phyloP scores from a whole-genome alignment of 2,329 filamentous ascomycete species.

The Colletotrichum musicola region DNA sequence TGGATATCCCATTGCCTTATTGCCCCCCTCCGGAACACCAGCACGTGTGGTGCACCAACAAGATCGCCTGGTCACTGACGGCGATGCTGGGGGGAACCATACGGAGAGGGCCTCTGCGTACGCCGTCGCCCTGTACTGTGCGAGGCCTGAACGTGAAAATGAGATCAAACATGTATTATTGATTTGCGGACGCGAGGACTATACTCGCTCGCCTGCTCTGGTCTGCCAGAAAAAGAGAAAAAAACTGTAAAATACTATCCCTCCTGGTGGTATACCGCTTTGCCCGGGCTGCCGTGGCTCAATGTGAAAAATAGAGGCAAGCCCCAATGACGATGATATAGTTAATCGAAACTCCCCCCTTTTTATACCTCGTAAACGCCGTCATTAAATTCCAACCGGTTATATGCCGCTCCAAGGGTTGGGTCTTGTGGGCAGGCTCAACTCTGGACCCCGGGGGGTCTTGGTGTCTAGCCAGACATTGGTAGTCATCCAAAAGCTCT shows the following conservation, averaged over 20 bases:
- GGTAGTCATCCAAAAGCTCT: background rate
- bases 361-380: conserved; percentile 32
- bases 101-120: too few species aligned
- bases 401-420: background rate
- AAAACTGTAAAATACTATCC: conserved; percentile 10
- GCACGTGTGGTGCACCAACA: too few species aligned
- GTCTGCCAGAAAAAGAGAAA: background rate
- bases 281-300: conserved; percentile 2
- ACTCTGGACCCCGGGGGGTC: background rate
- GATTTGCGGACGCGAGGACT: background rate
- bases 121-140: background rate
- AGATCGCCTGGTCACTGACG: too few species aligned
- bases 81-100: too few species aligned
- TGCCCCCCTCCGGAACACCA: too few species aligned
- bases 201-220: background rate
- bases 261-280: conserved; percentile 28
- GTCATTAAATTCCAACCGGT: conserved; percentile 21
- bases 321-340: background rate
- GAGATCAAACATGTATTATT: background rate
- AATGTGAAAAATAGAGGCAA: background rate
- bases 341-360: conserved; percentile 17
- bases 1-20: too few species aligned
- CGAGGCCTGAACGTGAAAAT: background rate
- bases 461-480: background rate
- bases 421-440: background rate